Percentiles rank a stretch among this genome's conserved stretches.
Evolutionary conservation across 805 yeast genomes (phyloP).

Genomic region (Schizosaccharomyces lindneri): DNA sequence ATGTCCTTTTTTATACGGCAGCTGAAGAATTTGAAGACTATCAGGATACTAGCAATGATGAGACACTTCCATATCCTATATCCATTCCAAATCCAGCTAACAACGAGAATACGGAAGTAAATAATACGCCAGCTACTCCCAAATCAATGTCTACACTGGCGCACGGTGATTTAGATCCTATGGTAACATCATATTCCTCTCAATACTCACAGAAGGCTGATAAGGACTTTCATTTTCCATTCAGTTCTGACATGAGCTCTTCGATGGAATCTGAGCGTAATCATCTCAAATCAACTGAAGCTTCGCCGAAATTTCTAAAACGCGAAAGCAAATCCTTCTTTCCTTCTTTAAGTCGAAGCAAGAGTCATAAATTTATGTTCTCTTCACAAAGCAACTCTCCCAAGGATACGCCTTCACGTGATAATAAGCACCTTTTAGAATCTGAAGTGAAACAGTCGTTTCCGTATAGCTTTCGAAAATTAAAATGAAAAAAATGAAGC

Average conservation of each 20-base stretch:
- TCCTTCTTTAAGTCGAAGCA: background rate
- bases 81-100: background rate
- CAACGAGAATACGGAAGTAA: background rate
- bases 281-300: background rate
- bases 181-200: background rate
- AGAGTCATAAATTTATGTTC: background rate
- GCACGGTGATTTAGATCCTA: background rate
- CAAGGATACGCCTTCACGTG: background rate
- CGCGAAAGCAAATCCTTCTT: background rate
- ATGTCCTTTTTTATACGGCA: slow-evolving; percentile 59
- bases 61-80: background rate
- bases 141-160: background rate
- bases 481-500: too few relatives aligned
- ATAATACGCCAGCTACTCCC: background rate
- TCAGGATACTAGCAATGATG: background rate
- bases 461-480: too few relatives aligned
- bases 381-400: background rate
- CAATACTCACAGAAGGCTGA: background rate
- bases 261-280: background rate
- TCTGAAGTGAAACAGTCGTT: too few relatives aligned
- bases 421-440: background rate
- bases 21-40: slow-evolving; percentile 15
- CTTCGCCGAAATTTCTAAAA: background rate
- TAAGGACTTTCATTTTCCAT: background rate
- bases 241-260: background rate